Conservation (phyloP, 2,329 filamentous ascomycete genomes). For the Dactylellina sp. region DNA sequence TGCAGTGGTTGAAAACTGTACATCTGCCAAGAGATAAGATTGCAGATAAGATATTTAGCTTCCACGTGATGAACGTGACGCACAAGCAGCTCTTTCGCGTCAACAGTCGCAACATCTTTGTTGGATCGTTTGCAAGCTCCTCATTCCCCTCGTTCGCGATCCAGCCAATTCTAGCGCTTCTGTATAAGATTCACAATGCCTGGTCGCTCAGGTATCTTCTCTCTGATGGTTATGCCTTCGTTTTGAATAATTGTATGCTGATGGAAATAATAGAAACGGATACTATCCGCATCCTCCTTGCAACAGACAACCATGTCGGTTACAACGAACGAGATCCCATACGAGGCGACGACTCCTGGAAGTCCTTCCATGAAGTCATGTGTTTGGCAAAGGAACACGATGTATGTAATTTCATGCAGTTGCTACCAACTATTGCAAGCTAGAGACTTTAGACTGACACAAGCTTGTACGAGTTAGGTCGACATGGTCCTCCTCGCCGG, state of each 20-base stretch:
- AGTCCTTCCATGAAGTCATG: slow-evolving; percentile 95
- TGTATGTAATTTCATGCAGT: slow-evolving; percentile 65
- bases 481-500: slow-evolving; percentile 97
- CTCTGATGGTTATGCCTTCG: not conserved
- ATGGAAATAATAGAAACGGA: slow-evolving; percentile 67
- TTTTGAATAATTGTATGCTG: slow-evolving; percentile 2
- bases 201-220: slow-evolving; percentile 41
- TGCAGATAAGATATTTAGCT: slow-evolving; percentile 8
- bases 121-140: not conserved
- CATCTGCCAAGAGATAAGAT: slow-evolving; percentile 20
- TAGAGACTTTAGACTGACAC: not conserved
- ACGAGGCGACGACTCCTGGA: slow-evolving; percentile 97
- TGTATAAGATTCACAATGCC: slow-evolving; percentile 25
- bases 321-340: slow-evolving; percentile 93
- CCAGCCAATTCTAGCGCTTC: not conserved
- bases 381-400: slow-evolving; percentile 84
- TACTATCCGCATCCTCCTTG: slow-evolving; percentile 91
- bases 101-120: slow-evolving; percentile 1
- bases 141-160: slow-evolving; percentile 6
- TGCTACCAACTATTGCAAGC: slow-evolving; percentile 18
- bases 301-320: slow-evolving; percentile 97
- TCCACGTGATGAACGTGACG: slow-evolving; percentile 44
- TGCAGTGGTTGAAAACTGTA: slow-evolving; percentile 24
- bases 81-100: slow-evolving; percentile 36
- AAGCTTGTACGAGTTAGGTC: slow-evolving; percentile 67